A percentile compares a stretch with the other conserved stretches of the same genome.
phyloP scores from a whole-genome alignment of 345 rosid species.

The Boechera stricta region DNA sequence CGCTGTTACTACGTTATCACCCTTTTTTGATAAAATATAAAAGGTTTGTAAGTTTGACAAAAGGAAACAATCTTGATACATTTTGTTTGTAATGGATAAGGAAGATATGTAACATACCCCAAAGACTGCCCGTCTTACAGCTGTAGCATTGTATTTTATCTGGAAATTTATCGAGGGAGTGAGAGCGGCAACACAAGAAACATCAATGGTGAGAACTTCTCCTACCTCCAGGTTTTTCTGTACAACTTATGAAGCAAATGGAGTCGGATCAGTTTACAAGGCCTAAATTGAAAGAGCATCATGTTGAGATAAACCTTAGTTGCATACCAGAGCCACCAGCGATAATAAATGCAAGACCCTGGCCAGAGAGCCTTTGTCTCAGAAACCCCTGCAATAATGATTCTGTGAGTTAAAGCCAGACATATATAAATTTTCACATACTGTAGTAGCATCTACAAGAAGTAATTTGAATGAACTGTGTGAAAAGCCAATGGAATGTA shows the following conservation, averaged over 20 bases:
- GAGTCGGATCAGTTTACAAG: conserved; percentile 17
- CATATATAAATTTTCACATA: background rate
- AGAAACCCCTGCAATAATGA: conserved; percentile 71
- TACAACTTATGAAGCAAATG: conserved; percentile 62
- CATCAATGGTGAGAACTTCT: conserved; percentile 82
- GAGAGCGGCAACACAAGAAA: conserved; percentile 84
- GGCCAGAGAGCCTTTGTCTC: conserved; percentile 89
- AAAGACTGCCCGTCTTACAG: conserved; percentile 83
- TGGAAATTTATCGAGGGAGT: conserved; percentile 76
- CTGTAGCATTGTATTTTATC: conserved; percentile 76
- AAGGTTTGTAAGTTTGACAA: background rate
- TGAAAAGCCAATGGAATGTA: background rate
- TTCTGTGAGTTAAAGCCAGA: background rate
- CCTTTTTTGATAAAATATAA: conserved; percentile 51
- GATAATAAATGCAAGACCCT: conserved; percentile 91
- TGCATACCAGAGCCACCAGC: conserved; percentile 97
- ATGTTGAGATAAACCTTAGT: background rate
- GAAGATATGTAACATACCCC: conserved; percentile 61
- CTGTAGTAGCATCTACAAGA: background rate
- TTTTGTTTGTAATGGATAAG: background rate
- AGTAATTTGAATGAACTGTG: conserved; percentile 4
- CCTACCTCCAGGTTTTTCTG: conserved; percentile 96
- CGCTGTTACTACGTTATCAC: conserved; percentile 86
- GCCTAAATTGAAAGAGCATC: conserved; percentile 7
- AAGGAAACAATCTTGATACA: background rate